These are phyloP conservation scores for Nicotiana otophora DNA, from an alignment of 257 asterid species.

Conservation along the genomic window DNA sequence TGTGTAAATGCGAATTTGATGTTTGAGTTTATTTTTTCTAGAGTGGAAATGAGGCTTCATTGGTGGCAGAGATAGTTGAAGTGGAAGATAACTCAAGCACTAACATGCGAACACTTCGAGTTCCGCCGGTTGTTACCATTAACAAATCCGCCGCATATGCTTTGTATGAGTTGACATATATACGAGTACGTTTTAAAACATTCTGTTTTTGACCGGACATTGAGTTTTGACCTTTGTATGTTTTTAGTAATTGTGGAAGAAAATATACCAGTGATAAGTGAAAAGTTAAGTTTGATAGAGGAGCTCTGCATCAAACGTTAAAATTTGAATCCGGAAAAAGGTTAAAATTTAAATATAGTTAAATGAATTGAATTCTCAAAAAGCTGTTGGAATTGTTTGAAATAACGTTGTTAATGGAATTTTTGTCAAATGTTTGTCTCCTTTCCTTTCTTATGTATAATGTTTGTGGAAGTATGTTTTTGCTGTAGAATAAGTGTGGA, in stretches of 20 bases:
- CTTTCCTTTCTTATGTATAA: neutral
- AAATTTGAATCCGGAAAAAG: too few relatives aligned
- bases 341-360: neutral
- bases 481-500: neutral
- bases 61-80: slow-evolving; percentile 95
- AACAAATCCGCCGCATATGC: slow-evolving; percentile 86
- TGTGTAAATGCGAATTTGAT: neutral
- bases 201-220: neutral
- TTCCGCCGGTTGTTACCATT: slow-evolving; percentile 74
- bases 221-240: neutral
- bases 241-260: neutral
- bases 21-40: slow-evolving; percentile 9
- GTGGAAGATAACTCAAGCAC: slow-evolving; percentile 80
- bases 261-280: neutral
- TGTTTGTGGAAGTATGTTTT: neutral
- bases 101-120: slow-evolving; percentile 75
- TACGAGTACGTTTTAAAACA: slow-evolving; percentile 45
- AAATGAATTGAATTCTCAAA: neutral
- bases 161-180: slow-evolving; percentile 66
- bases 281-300: neutral
- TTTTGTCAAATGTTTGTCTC: neutral
- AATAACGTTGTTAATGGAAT: neutral
- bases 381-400: neutral
- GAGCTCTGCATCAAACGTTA: neutral
- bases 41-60: slow-evolving; percentile 92